Evolutionary conservation across 345 rosid species (phyloP), one percentile per base, ranked within the genome.

Genomic region (Camelina sativa): DNA sequence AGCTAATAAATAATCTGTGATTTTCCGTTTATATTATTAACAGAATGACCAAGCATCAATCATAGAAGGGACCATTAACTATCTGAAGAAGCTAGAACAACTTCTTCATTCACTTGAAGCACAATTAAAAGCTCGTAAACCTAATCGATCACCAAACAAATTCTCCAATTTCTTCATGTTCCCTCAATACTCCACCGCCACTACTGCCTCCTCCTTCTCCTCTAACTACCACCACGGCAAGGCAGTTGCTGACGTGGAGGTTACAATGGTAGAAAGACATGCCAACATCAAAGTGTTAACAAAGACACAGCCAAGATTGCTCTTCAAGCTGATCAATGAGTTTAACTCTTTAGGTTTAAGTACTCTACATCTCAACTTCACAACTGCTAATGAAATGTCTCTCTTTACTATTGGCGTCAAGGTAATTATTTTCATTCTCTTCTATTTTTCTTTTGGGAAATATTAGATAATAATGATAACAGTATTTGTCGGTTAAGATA

Each of bases 31-130:
- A 34, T 30, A n/a, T n/a, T 57, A 38, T 16, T 34, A 10, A 34
- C 5, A 58, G 97, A 84, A 84, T 57, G 93, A 91, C 80, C 93
- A 91, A 78, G 93, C 90, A 76, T 91, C 97, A 44, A 87, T 88
- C 54, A 60, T 91, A 15, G 97, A 88, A 13, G 93, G 97, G 50
- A 88, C 97, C 6, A 84, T 88, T 67, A 82, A 83, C 75, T 87
- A 84, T 60, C 85, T 89, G 28, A 91, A 86, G 83, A 85, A 86
- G 75, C 87, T 85, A n/a, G 97, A 91, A 80, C 89, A 86, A 51
- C 84, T 62, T 22, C 80, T 85, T 5, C 92, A 91, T 50, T 76
- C 84, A 50, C 77, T 86, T 41, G 78, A 86, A 81, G 80, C 81
- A 8, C 78, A 76, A 35, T 77, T 73, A 62, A 71, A 67, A 79